phyloP scores from a whole-genome alignment of 2,329 filamentous ascomycete species.

The Talaromyces pinophilus region DNA sequence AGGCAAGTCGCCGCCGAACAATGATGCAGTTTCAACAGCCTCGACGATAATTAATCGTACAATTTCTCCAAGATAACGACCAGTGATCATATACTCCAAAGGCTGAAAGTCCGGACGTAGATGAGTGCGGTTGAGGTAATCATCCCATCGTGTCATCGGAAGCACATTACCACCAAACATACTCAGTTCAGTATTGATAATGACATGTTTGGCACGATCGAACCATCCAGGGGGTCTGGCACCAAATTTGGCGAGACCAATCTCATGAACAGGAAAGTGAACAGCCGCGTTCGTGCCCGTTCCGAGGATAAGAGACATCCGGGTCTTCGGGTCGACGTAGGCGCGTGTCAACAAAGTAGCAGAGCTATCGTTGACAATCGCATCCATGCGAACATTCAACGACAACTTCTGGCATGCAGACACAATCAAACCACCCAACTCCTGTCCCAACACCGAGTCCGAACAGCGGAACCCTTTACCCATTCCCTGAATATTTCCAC shows the following conservation, averaged over 20 bases:
- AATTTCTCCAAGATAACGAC: constrained; percentile 65
- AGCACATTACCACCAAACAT: constrained; percentile 63
- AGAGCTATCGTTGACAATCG: constrained; percentile 65
- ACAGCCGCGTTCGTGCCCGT: constrained; percentile 67
- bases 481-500: constrained; percentile 61
- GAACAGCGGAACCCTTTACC: constrained; percentile 66
- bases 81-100: constrained; percentile 64
- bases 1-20: constrained; percentile 61
- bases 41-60: constrained; percentile 62
- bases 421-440: constrained; percentile 62
- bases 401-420: constrained; percentile 56
- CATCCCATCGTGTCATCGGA: constrained; percentile 63
- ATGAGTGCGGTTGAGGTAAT: constrained; percentile 59
- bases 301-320: constrained; percentile 65
- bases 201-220: constrained; percentile 59
- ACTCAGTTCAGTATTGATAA: constrained; percentile 66
- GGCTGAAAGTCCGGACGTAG: constrained; percentile 64
- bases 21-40: constrained; percentile 55
- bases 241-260: constrained; percentile 60
- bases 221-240: constrained; percentile 57
- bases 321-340: constrained; percentile 61
- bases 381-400: constrained; percentile 61
- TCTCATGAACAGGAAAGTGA: constrained; percentile 58
- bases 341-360: constrained; percentile 63
- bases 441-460: constrained; percentile 59